phyloP scores from a whole-genome alignment of 2,329 filamentous ascomycete genomes.

The Penicillium sp. region DNA sequence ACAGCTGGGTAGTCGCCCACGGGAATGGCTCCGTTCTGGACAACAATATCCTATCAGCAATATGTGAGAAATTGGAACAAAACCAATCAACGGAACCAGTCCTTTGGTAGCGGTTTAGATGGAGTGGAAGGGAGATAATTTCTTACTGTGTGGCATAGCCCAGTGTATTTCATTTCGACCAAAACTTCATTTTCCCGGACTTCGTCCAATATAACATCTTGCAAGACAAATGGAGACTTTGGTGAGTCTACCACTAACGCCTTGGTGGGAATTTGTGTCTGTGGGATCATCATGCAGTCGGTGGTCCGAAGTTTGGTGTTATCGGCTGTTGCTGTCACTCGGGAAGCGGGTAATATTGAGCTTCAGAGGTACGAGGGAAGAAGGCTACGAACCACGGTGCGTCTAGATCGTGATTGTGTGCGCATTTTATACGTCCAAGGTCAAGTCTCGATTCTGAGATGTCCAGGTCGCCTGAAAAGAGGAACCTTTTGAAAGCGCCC shows the following conservation, averaged over 20 bases:
- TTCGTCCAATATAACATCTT: constrained; percentile 35
- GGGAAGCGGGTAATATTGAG: background rate
- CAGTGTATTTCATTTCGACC: constrained; percentile 42
- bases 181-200: constrained; percentile 37
- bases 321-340: background rate
- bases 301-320: background rate
- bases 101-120: background rate
- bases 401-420: background rate
- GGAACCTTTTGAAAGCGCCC: background rate
- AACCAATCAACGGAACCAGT: background rate
- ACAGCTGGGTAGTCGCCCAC: constrained; percentile 32
- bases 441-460: background rate
- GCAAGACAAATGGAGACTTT: constrained; percentile 26
- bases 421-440: background rate
- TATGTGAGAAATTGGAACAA: background rate
- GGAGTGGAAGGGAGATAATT: background rate
- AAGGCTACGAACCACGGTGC: background rate
- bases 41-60: constrained; percentile 31
- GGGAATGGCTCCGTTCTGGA: constrained; percentile 32
- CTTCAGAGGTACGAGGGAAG: background rate
- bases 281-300: constrained; percentile 21
- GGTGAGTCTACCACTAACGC: constrained; percentile 27
- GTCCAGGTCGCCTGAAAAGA: background rate
- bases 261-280: constrained; percentile 24
- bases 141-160: constrained; percentile 39